A percentile compares a stretch with the other conserved stretches of the same genome.
Evolutionary conservation across 2,329 filamentous ascomycete species (phyloP).

Genomic region (Cordyceps sp.): DNA sequence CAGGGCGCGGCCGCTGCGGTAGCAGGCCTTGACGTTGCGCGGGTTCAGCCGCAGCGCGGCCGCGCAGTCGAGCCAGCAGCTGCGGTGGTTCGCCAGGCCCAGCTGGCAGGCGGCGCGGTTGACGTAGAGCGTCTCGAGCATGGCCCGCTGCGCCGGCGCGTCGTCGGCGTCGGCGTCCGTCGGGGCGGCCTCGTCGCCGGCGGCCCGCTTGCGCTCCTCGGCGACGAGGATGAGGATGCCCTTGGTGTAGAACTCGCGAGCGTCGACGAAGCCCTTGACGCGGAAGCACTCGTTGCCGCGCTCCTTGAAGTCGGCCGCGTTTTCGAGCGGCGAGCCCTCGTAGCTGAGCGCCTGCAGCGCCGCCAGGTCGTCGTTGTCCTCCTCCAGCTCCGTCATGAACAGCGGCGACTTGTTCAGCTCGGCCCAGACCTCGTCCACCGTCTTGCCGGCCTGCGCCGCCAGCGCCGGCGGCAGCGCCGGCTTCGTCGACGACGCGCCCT

Average conservation of each 20-base stretch:
- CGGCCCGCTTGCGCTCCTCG: constrained; percentile 40
- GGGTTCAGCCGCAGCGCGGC: constrained; percentile 64
- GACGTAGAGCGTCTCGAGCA: constrained; percentile 62
- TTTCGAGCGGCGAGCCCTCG: constrained; percentile 76
- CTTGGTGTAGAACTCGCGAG: constrained; percentile 82
- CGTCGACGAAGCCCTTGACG: constrained; percentile 59
- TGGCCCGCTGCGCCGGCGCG: constrained; percentile 38
- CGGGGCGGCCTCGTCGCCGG: constrained; percentile 18
- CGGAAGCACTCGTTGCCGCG: constrained; percentile 82
- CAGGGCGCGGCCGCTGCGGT: constrained; percentile 65
- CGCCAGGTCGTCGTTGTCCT: constrained; percentile 70
- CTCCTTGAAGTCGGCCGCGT: constrained; percentile 71
- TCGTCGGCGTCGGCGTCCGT: constrained; percentile 27
- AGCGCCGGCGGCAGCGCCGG: constrained; percentile 30
- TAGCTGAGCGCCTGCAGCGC: constrained; percentile 83
- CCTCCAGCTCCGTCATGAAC: constrained; percentile 90
- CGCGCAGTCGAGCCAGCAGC: constrained; percentile 72
- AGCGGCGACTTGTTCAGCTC: constrained; percentile 53
- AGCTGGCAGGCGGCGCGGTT: constrained; percentile 88
- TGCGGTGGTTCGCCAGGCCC: constrained; percentile 75
- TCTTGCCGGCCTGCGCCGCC: constrained; percentile 23
- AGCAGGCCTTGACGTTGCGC: constrained; percentile 76
- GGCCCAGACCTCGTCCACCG: constrained; percentile 36
- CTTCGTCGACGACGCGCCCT: no score
- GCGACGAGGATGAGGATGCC: constrained; percentile 56